A percentile compares a stretch with the other conserved stretches of the same genome.
Evolutionary conservation across 306 rosid genomes (phyloP).

Genomic region (Glycine latifolia): DNA sequence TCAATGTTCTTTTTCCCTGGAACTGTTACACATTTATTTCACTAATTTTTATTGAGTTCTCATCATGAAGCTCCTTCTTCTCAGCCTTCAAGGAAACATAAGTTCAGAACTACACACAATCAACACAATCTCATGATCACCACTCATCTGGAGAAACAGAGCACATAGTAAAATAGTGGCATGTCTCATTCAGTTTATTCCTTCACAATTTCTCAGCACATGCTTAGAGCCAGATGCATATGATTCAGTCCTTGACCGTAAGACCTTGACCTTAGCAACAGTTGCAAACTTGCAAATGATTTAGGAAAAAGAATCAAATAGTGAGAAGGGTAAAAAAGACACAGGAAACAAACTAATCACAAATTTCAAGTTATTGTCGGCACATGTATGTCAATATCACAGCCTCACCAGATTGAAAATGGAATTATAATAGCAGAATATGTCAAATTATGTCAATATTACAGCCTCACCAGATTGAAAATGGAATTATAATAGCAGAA

Average conservation of each 20-base stretch:
- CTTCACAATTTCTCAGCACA: slow-evolving; percentile 85
- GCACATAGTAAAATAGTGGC: slow-evolving; percentile 35
- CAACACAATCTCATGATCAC: neutral
- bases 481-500: neutral
- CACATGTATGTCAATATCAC: neutral
- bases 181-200: slow-evolving; percentile 84
- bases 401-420: neutral
- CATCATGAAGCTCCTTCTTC: slow-evolving; percentile 89
- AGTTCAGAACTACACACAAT: slow-evolving; percentile 8
- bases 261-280: slow-evolving; percentile 54
- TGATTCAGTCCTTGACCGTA: slow-evolving; percentile 66
- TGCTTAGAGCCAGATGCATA: slow-evolving; percentile 66
- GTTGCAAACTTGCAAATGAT: slow-evolving; percentile 21
- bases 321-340: neutral
- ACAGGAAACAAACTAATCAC: neutral
- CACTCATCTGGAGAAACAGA: slow-evolving; percentile 19
- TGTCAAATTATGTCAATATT: too few species aligned
- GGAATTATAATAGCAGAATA: neutral
- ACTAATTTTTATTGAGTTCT: slow-evolving; percentile 51
- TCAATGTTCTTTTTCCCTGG: neutral
- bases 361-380: slow-evolving; percentile 9
- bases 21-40: neutral
- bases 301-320: slow-evolving; percentile 4
- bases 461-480: too few species aligned
- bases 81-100: slow-evolving; percentile 62